Conservation (phyloP, 768 basidiomycete genomes). For the Exsudoporus frostii region DNA sequence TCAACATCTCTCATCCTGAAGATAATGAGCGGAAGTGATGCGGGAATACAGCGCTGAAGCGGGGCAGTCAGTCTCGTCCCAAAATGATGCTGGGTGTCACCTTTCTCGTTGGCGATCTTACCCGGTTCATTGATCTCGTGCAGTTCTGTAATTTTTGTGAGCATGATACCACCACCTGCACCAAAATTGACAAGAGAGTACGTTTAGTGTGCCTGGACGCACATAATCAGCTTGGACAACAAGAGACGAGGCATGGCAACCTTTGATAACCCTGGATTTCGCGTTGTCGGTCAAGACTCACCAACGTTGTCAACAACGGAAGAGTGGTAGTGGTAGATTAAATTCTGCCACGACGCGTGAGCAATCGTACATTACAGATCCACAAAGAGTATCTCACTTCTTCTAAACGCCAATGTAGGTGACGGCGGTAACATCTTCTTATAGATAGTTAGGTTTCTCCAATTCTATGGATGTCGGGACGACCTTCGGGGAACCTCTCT, state of each 20-base stretch:
- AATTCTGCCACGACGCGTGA: background rate
- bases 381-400: background rate
- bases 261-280: no score
- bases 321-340: no score
- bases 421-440: background rate
- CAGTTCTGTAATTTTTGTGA: no score
- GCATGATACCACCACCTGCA: background rate
- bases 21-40: background rate
- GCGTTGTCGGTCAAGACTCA: no score
- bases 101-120: no score
- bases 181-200: background rate
- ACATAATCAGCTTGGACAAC: background rate
- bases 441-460: background rate
- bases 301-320: no score
- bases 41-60: background rate
- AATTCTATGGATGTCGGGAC: background rate
- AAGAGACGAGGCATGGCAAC: background rate
- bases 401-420: background rate
- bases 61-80: no score
- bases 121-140: no score
- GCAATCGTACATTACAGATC: background rate
- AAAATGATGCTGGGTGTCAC: background rate
- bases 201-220: background rate
- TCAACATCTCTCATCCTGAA: no score
- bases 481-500: no score